Evolutionary conservation across 257 asterid species (phyloP).

Genomic region (Verbena officinalis): DNA sequence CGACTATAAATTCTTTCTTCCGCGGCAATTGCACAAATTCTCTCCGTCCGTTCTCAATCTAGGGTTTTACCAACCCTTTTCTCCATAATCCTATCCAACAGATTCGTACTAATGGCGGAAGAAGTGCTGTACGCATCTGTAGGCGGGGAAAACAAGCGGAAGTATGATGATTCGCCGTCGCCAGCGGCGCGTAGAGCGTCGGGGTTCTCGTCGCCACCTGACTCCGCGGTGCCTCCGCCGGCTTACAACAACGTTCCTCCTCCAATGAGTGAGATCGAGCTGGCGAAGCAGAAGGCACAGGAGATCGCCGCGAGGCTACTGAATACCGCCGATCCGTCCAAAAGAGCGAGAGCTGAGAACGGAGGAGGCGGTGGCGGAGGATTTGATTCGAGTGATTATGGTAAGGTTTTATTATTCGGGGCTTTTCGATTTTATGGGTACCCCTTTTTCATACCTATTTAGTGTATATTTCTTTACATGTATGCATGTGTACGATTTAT

Average conservation of each 20-base stretch:
- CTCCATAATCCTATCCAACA: background rate
- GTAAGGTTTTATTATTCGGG: slow-evolving; percentile 32
- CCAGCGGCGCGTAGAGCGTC: slow-evolving; percentile 60
- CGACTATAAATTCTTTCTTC: slow-evolving; percentile 25
- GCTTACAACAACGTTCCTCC: slow-evolving; percentile 82
- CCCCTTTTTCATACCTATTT: background rate
- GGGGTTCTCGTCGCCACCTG: slow-evolving; percentile 80
- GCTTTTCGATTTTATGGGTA: background rate
- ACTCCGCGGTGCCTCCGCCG: slow-evolving; percentile 44
- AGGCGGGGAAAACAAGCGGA: slow-evolving; percentile 54
- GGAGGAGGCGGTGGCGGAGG: slow-evolving; percentile 54
- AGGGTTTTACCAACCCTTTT: slow-evolving; percentile 43
- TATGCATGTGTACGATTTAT: background rate
- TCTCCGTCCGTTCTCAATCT: slow-evolving; percentile 17
- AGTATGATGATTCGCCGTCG: slow-evolving; percentile 72
- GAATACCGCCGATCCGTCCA: slow-evolving; percentile 62
- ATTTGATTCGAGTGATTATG: slow-evolving; percentile 48
- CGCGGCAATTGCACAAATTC: background rate
- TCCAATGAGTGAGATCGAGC: slow-evolving; percentile 72
- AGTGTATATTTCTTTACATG: background rate
- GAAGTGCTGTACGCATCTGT: slow-evolving; percentile 54
- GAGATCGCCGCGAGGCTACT: slow-evolving; percentile 86
- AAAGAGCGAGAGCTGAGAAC: slow-evolving; percentile 72
- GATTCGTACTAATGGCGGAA: slow-evolving; percentile 55
- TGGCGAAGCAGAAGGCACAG: slow-evolving; percentile 90